Conservation (phyloP, 2,329 filamentous ascomycete species). For the Ophiocordyceps camponoti-saundersi region DNA sequence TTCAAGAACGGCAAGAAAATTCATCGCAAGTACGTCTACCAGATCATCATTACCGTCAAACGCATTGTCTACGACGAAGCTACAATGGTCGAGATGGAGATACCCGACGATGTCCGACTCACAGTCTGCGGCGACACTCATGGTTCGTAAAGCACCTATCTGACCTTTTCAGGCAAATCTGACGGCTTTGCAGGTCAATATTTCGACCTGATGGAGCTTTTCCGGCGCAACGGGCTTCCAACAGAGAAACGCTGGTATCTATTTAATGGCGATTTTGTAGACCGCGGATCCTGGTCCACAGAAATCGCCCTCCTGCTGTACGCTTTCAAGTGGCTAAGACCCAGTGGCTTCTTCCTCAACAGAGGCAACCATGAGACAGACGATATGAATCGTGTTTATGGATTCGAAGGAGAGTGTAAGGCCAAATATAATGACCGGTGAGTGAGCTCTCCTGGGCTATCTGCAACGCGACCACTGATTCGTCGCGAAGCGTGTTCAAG, state of each 20-base stretch:
- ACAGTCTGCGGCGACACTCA: constrained; percentile 98
- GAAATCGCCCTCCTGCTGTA: constrained; percentile 90
- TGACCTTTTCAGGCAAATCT: background rate
- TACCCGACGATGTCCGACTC: constrained; percentile 60
- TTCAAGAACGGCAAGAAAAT: constrained; percentile 96
- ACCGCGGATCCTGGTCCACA: constrained; percentile 94
- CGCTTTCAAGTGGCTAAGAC: constrained; percentile 90
- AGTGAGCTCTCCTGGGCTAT: background rate
- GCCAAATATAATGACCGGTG: constrained; percentile 84
- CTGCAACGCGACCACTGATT: constrained; percentile 2
- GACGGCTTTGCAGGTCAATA: constrained; percentile 58
- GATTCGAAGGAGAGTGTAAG: constrained; percentile 96
- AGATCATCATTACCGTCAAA: constrained; percentile 82
- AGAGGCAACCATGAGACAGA: constrained; percentile 97
- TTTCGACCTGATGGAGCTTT: constrained; percentile 93
- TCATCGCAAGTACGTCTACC: constrained; percentile 91
- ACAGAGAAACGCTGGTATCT: constrained; percentile 80
- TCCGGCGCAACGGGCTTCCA: constrained; percentile 76
- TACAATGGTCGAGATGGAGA: constrained; percentile 88
- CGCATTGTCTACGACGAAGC: constrained; percentile 82
- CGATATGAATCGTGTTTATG: constrained; percentile 97
- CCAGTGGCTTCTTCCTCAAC: constrained; percentile 83
- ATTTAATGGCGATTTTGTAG: constrained; percentile 98
- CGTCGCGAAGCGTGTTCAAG: constrained; percentile 56
- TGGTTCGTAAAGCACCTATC: constrained; percentile 31